phyloP scores from a whole-genome alignment of 1,284 basidiomycete genomes.

The Hemileia vastatrix region DNA sequence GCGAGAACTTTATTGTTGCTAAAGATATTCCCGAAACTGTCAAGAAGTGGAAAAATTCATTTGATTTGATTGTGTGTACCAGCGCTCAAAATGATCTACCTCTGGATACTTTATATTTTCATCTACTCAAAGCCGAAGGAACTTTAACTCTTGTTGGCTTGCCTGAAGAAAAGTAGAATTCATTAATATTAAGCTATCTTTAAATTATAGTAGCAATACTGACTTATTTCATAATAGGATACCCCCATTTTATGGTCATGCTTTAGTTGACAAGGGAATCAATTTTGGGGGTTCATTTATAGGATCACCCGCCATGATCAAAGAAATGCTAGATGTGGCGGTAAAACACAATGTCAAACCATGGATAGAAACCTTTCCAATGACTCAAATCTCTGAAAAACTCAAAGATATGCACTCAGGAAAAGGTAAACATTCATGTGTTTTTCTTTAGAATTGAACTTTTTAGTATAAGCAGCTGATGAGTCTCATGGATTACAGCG shows the following conservation, averaged over 20 bases:
- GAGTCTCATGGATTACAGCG: background rate
- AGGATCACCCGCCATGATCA: conserved; percentile 12
- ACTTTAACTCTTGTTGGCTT: conserved; percentile 11
- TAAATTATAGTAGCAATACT: background rate
- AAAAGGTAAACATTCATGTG: background rate
- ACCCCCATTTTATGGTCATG: conserved; percentile 15
- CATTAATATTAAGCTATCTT: background rate
- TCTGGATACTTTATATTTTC: conserved; percentile 12
- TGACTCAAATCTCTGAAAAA: conserved; percentile 16
- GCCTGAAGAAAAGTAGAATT: conserved; percentile 15
- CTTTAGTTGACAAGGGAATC: conserved; percentile 13
- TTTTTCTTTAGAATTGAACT: background rate
- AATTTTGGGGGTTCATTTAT: conserved; percentile 19
- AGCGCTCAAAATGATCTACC: conserved; percentile 17
- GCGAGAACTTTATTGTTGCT: conserved; percentile 14
- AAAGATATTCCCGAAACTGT: background rate
- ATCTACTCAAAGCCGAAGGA: conserved; percentile 5
- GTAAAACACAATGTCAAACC: conserved; percentile 17
- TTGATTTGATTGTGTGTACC: conserved; percentile 20
- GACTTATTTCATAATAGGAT: background rate
- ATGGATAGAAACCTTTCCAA: conserved; percentile 11
- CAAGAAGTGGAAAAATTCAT: conserved; percentile 15
- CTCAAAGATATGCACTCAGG: conserved; percentile 15
- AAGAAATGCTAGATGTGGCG: conserved; percentile 21
- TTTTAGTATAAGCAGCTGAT: background rate